Evolutionary conservation across 768 basidiomycete genomes (phyloP).

Genomic region (Suillus subalutaceus): DNA sequence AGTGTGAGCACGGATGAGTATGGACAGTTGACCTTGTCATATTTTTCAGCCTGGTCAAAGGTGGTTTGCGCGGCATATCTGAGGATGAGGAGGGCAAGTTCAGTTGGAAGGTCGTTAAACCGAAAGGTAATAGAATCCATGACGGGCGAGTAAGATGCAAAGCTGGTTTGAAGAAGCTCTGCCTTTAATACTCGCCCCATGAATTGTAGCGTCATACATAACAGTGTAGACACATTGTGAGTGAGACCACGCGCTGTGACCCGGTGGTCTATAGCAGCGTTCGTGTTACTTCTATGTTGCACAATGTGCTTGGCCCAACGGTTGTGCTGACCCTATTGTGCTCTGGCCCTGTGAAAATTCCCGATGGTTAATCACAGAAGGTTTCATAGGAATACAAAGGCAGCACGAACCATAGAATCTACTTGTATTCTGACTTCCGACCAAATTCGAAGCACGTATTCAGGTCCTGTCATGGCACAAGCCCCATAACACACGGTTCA

Average conservation of each 20-base stretch:
- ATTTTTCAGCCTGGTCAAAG: slow-evolving; percentile 9
- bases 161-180: background rate
- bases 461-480: too few relatives aligned
- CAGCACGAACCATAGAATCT: background rate
- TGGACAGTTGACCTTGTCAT: background rate
- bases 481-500: slow-evolving; percentile 1
- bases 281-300: background rate
- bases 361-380: background rate
- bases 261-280: background rate
- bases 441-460: too few relatives aligned
- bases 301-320: background rate
- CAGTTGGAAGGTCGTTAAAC: slow-evolving; percentile 35
- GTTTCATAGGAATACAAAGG: background rate
- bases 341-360: background rate
- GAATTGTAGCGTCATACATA: too few relatives aligned
- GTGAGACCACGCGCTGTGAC: too few relatives aligned
- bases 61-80: slow-evolving; percentile 31
- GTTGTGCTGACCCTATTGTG: too few relatives aligned
- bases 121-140: background rate
- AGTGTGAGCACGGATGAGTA: slow-evolving; percentile 34
- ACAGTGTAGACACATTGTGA: too few relatives aligned
- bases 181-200: background rate
- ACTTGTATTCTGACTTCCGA: background rate
- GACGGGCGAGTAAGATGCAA: background rate
- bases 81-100: slow-evolving; percentile 39